Evolutionary conservation across 2,329 filamentous ascomycete species (phyloP).

Genomic region (Exophiala oligosperma): DNA sequence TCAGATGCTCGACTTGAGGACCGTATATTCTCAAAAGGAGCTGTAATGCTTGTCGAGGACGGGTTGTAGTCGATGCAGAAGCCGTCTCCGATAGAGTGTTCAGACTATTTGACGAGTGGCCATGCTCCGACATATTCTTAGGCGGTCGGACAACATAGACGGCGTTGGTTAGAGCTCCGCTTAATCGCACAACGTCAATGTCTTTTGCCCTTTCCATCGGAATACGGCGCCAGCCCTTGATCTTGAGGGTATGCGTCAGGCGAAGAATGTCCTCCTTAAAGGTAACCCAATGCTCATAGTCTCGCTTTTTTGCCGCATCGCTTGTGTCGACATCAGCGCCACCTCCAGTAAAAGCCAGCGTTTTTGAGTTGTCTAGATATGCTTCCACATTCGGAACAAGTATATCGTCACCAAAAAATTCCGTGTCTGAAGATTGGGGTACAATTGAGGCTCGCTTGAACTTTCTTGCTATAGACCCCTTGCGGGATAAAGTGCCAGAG

Average conservation of each 20-base stretch:
- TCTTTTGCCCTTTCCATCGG: conserved; percentile 50
- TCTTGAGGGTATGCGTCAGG: conserved; percentile 79
- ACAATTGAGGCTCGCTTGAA: conserved; percentile 46
- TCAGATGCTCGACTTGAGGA: conserved; percentile 91
- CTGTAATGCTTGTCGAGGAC: conserved; percentile 53
- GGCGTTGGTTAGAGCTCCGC: conserved; percentile 91
- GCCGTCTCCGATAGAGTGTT: conserved; percentile 8
- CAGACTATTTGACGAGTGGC: conserved; percentile 14
- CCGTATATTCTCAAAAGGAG: conserved; percentile 90
- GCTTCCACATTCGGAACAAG: conserved; percentile 84
- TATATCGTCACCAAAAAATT: conserved; percentile 73
- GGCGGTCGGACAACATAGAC: conserved; percentile 93
- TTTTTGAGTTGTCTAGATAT: conserved; percentile 85
- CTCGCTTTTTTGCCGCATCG: conserved; percentile 59
- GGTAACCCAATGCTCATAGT: conserved; percentile 72
- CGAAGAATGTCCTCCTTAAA: conserved; percentile 94
- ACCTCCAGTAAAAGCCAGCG: conserved; percentile 71
- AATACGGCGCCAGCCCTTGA: conserved; percentile 90
- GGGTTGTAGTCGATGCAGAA: conserved; percentile 14
- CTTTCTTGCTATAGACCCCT: conserved; percentile 45
- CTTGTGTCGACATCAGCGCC: conserved; percentile 46
- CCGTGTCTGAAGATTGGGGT: conserved; percentile 75
- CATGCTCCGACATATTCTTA: conserved; percentile 51
- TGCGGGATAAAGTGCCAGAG: conserved; percentile 36
- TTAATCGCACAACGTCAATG: conserved; percentile 54